Evolutionary conservation across 345 rosid genomes (phyloP).

Genomic region (Angophora floribunda): DNA sequence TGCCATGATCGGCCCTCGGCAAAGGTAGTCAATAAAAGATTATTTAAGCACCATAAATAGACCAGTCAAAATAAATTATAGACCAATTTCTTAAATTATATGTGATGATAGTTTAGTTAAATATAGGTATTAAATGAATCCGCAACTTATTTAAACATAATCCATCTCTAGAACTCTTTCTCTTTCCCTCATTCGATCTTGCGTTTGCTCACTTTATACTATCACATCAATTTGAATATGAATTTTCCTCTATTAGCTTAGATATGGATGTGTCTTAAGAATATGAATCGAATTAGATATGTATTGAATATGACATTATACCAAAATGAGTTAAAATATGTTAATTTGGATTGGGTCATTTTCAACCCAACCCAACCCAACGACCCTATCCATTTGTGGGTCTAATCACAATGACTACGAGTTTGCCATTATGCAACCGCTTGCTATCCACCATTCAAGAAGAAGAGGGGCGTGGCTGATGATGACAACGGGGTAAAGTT

Average conservation of each 20-base stretch:
- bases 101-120: too few relatives aligned
- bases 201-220: too few relatives aligned
- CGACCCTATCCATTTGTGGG: background rate
- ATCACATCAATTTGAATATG: background rate
- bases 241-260: too few relatives aligned
- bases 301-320: rapidly evolving
- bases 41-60: background rate
- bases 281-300: rapidly evolving
- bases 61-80: too few relatives aligned
- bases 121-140: too few relatives aligned
- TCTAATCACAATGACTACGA: background rate
- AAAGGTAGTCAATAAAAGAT: background rate
- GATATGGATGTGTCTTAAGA: too few relatives aligned
- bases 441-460: background rate
- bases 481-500: background rate
- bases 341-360: too few relatives aligned
- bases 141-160: too few relatives aligned
- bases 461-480: background rate
- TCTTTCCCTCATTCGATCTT: too few relatives aligned
- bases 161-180: rapidly evolving
- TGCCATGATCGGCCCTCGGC: too few relatives aligned
- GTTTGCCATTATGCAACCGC: background rate
- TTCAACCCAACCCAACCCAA: too few relatives aligned
- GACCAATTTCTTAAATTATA: background rate
- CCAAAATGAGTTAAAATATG: too few relatives aligned